Evolutionary conservation across 352 stramenopile species (phyloP), one percentile per base, ranked within the genome.

Genomic region (Bremia lactucae): DNA sequence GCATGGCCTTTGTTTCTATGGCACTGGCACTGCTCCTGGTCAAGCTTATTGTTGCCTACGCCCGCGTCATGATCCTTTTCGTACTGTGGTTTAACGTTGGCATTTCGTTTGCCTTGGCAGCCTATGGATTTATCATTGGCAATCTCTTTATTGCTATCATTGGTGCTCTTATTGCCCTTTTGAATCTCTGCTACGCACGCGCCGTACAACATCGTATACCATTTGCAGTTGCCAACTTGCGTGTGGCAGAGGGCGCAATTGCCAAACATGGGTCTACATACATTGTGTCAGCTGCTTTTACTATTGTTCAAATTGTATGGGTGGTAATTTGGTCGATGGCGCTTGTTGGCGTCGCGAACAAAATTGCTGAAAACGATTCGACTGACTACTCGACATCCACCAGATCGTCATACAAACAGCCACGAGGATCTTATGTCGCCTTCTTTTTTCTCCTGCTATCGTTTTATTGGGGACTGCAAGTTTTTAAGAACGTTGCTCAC

Each of bases 401-500:
- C 23, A 68, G 29, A 48, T 64, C 56, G 6, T 51, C 49, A 11
- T 66, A 65, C 54, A 62, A 62, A 35, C 53, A 63, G 28, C 65
- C 54, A 13, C 40, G 54, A 3, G 48, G 10, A 9, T 62, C 60
- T n/a, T 72, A 72, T 29, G 62, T 59, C 23, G 58, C 62, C 10
- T 72, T 58, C 41, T 72, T 72, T 15, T 72, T 72, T 33, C 25
- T 72, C 31, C 54, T 72, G n/a, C 37, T 98, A 6, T 96, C 82
- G 42, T 96, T 97, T 41, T 96, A 96, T 70, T 98, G 94, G 94
- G 90, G 85, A 0, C 60, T 89, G 16, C 73, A 89, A 34, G 80
- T 96, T 19, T 85, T 88, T 54, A 89, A 87, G 66, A 98, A 98
- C 57, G 62, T 97, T 24, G 66, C 88, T n/a, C 86, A 97, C 54